A percentile compares a stretch with the other conserved stretches of the same genome.
phyloP scores from a whole-genome alignment of 352 stramenopile genomes.

The Globisporangium iwayamae region DNA sequence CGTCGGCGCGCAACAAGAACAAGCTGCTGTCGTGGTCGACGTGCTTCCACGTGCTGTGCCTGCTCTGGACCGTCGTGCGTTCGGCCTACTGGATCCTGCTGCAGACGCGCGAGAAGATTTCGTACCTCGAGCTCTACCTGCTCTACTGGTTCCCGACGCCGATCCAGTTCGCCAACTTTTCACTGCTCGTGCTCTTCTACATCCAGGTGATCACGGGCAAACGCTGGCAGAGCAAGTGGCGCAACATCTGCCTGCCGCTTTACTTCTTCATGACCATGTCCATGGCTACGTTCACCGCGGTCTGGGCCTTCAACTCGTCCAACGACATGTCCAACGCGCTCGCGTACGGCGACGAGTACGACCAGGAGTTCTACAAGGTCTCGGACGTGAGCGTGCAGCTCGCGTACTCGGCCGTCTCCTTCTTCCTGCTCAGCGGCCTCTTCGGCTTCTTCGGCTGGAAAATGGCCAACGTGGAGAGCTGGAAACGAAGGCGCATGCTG shows the following conservation, averaged over 20 bases:
- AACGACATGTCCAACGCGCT: conserved; percentile 75
- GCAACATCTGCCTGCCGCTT: conserved; percentile 77
- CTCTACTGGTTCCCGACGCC: conserved; percentile 85
- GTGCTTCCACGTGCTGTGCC: conserved; percentile 74
- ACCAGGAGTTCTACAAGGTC: conserved; percentile 80
- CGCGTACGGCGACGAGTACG: conserved; percentile 70
- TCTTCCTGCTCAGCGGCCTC: conserved; percentile 73
- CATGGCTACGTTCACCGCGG: conserved; percentile 81
- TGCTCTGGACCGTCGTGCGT: conserved; percentile 80
- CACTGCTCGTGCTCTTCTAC: conserved; percentile 85
- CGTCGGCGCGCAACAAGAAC: conserved; percentile 74
- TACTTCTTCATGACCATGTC: conserved; percentile 79
- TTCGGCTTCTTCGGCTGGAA: conserved; percentile 88
- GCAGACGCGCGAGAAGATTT: conserved; percentile 65
- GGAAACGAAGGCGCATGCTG: conserved; percentile 65
- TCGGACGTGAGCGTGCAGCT: conserved; percentile 76
- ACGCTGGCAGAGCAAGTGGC: conserved; percentile 68
- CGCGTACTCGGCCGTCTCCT: conserved; percentile 78
- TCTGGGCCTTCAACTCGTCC: conserved; percentile 85
- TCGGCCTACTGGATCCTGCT: conserved; percentile 84
- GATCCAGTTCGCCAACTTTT: conserved; percentile 89
- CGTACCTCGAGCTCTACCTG: conserved; percentile 81
- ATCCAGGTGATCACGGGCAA: conserved; percentile 83
- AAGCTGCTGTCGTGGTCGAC: conserved; percentile 83
- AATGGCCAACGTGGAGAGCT: conserved; percentile 78